Conservation (phyloP, 768 basidiomycete genomes). For the Tulasnella sp. region DNA sequence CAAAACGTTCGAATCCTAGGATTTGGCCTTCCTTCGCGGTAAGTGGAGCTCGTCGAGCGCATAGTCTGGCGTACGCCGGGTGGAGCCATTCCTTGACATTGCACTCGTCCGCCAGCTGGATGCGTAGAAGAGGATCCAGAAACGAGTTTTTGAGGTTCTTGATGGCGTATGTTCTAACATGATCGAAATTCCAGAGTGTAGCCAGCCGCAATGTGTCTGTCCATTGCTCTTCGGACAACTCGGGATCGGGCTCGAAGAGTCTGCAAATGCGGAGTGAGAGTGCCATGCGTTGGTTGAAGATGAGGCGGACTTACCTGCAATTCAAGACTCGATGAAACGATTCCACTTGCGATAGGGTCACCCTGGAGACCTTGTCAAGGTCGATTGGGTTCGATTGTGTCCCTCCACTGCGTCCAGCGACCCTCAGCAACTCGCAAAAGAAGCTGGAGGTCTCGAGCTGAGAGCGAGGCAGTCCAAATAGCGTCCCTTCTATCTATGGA, state of each 20-base stretch:
- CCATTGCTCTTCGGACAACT: not conserved
- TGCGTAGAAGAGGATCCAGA: not conserved
- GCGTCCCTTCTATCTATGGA: not conserved
- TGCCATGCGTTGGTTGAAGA: not conserved
- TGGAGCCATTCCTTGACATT: conserved; percentile 22
- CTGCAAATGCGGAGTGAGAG: not conserved
- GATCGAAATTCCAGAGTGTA: conserved; percentile 16
- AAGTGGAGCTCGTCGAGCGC: conserved; percentile 7
- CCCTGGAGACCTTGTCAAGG: not conserved
- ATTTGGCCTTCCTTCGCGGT: conserved; percentile 19
- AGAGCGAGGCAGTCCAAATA: not conserved
- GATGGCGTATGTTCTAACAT: not conserved
- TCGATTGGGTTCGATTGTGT: not conserved
- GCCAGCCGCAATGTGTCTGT: conserved; percentile 14
- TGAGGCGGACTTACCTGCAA: not conserved
- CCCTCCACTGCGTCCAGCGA: not conserved
- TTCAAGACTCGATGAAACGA: not conserved
- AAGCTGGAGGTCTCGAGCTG: not conserved
- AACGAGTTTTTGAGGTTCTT: not conserved
- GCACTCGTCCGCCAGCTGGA: conserved; percentile 16
- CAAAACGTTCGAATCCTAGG: conserved; percentile 26
- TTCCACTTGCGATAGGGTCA: not conserved
- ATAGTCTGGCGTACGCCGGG: conserved; percentile 23
- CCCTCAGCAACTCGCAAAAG: not conserved
- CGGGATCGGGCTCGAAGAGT: not conserved